These are phyloP conservation scores for Phytophthora nicotianae DNA, from an alignment of 352 stramenopile genomes.

Conservation along the genomic window DNA sequence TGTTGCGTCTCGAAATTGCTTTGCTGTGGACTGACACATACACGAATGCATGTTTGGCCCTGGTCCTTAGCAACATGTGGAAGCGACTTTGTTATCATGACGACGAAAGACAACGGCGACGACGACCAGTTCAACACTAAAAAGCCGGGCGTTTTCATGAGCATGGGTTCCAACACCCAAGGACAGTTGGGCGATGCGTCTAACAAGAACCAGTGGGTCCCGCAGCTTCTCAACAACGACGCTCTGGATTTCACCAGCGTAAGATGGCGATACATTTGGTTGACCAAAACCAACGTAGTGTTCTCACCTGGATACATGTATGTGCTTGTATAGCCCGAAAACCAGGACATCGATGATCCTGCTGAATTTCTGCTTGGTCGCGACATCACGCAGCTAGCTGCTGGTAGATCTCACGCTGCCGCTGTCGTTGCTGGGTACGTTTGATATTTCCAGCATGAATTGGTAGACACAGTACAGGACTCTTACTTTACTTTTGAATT, in stretches of 20 bases:
- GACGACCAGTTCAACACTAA: constrained; percentile 80
- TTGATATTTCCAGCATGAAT: background rate
- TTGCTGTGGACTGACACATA: constrained; percentile 19
- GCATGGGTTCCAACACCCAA: constrained; percentile 77
- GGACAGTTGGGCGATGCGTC: constrained; percentile 70
- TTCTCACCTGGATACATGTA: constrained; percentile 4
- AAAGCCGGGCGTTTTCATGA: constrained; percentile 80
- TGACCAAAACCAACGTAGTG: constrained; percentile 2
- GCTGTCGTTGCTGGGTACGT: constrained; percentile 59
- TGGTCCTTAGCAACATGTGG: constrained; percentile 51
- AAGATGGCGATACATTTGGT: constrained; percentile 13
- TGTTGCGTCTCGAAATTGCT: background rate
- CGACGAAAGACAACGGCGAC: constrained; percentile 64
- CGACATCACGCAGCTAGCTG: constrained; percentile 62
- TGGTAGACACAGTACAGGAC: background rate
- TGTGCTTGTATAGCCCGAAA: constrained; percentile 40
- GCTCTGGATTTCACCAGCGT: constrained; percentile 61
- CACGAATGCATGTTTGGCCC: constrained; percentile 12
- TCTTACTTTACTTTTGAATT: constrained; percentile 4
- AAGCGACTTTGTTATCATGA: constrained; percentile 77
- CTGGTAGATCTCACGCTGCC: constrained; percentile 64
- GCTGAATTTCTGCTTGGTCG: constrained; percentile 75
- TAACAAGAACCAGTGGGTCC: constrained; percentile 85
- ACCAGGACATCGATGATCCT: constrained; percentile 67
- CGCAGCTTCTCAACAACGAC: constrained; percentile 79